phyloP scores from a whole-genome alignment of 2,329 filamentous ascomycete genomes.

The Fusarium pilosicola region DNA sequence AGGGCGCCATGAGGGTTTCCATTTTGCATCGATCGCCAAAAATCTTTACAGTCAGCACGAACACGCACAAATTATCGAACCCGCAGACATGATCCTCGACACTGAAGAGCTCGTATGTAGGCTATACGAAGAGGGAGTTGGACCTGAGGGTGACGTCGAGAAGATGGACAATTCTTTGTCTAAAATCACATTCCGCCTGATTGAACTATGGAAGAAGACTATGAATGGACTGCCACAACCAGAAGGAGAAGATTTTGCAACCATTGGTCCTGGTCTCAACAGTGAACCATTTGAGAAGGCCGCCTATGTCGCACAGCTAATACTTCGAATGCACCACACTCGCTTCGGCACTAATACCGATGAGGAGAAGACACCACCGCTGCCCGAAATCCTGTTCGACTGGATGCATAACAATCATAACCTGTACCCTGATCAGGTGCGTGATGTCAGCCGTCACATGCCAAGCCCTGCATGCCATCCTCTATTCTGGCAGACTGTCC shows the following conservation, averaged over 20 bases:
- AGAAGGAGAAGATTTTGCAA: slow-evolving; percentile 65
- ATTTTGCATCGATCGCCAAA: slow-evolving; percentile 77
- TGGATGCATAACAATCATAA: slow-evolving; percentile 85
- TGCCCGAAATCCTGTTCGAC: slow-evolving; percentile 82
- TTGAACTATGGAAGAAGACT: slow-evolving; percentile 66
- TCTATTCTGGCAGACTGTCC: slow-evolving; percentile 88
- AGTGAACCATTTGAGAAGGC: slow-evolving; percentile 78
- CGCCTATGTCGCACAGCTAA: slow-evolving; percentile 78
- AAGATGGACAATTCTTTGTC: slow-evolving; percentile 66
- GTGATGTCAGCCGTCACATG: slow-evolving; percentile 69
- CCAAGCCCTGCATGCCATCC: slow-evolving; percentile 81
- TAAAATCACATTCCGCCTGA: slow-evolving; percentile 62
- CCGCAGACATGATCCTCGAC: slow-evolving; percentile 75
- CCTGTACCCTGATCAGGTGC: slow-evolving; percentile 73
- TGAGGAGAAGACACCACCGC: slow-evolving; percentile 59
- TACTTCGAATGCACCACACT: slow-evolving; percentile 82
- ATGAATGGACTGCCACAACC: slow-evolving; percentile 59
- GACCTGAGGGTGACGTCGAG: slow-evolving; percentile 64
- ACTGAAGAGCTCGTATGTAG: slow-evolving; percentile 77
- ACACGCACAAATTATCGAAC: slow-evolving; percentile 72
- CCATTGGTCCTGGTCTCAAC: slow-evolving; percentile 72
- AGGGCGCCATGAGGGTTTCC: slow-evolving; percentile 64
- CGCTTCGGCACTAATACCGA: slow-evolving; percentile 54
- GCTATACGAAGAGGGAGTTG: slow-evolving; percentile 71
- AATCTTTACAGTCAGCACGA: slow-evolving; percentile 69